A percentile compares a stretch with the other conserved stretches of the same genome.
Conservation (phyloP, 139 green algal species). For the Coelastrella sp. region DNA sequence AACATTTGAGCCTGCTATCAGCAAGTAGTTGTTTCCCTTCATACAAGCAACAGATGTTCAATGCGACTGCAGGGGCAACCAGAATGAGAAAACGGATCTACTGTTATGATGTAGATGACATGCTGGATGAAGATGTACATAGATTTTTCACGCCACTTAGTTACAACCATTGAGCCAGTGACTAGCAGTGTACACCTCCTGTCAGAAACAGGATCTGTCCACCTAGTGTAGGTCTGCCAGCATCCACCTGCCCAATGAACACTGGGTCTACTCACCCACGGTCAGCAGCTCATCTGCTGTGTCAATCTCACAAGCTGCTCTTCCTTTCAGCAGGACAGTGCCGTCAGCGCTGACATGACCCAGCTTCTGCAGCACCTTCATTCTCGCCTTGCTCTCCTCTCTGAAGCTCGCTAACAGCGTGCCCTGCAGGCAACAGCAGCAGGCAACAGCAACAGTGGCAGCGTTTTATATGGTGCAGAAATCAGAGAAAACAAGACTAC, state of each 20-base stretch:
- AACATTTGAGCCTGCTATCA: no score
- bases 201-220: no score
- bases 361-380: conserved; percentile 85
- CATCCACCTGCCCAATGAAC: neutral
- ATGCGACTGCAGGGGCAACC: neutral
- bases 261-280: neutral
- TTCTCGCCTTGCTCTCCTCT: conserved; percentile 71
- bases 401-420: conserved; percentile 68
- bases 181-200: no score
- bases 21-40: no score
- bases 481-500: neutral
- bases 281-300: conserved; percentile 88
- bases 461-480: neutral
- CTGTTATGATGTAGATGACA: neutral
- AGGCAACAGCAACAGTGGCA: neutral
- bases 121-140: neutral
- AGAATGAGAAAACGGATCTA: no score
- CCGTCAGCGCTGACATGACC: conserved; percentile 86
- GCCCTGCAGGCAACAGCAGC: conserved; percentile 23
- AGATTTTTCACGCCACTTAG: no score
- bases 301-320: conserved; percentile 87
- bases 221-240: no score
- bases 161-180: no score
- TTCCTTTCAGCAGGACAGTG: conserved; percentile 70
- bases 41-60: neutral